Evolutionary conservation across 768 basidiomycete genomes (phyloP).

Genomic region (Psilocybe cyanescens): DNA sequence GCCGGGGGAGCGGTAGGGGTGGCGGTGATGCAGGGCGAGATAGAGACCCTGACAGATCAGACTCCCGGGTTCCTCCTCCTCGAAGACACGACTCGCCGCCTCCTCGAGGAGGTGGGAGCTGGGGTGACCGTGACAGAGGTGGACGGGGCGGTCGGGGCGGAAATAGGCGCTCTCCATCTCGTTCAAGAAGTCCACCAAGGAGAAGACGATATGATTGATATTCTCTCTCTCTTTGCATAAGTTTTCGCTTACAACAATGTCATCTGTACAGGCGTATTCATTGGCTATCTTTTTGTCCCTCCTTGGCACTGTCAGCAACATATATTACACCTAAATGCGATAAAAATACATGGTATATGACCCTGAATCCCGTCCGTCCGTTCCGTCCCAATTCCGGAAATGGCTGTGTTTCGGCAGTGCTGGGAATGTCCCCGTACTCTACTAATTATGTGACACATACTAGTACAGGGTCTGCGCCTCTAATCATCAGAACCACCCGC

Average conservation of each 20-base stretch:
- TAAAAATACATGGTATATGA: background rate
- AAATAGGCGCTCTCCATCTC: slow-evolving; percentile 43
- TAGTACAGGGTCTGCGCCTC: slow-evolving; percentile 4
- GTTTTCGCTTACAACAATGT: background rate
- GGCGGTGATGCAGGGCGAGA: slow-evolving; percentile 20
- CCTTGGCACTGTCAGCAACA: background rate
- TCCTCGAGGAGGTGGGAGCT: slow-evolving; percentile 41
- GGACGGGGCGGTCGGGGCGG: slow-evolving; percentile 39
- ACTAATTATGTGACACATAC: slow-evolving; percentile 1
- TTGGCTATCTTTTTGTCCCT: background rate
- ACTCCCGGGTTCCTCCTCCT: slow-evolving; percentile 52
- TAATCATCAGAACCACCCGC: background rate
- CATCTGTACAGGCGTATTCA: slow-evolving; percentile 5
- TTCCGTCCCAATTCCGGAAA: slow-evolving; percentile 10
- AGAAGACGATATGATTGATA: slow-evolving; percentile 39
- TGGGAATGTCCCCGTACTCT: background rate
- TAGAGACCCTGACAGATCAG: slow-evolving; percentile 26
- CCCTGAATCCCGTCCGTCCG: background rate
- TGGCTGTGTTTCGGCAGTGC: background rate
- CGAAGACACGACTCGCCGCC: slow-evolving; percentile 52
- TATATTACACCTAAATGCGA: background rate
- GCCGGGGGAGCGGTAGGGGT: slow-evolving; percentile 36
- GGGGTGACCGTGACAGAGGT: slow-evolving; percentile 36
- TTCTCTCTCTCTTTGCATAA: slow-evolving; percentile 3
- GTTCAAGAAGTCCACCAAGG: slow-evolving; percentile 45